A percentile compares a stretch with the other conserved stretches of the same genome.
Evolutionary conservation across 257 asterid genomes (phyloP).

Genomic region (Przewalskia tangutica): DNA sequence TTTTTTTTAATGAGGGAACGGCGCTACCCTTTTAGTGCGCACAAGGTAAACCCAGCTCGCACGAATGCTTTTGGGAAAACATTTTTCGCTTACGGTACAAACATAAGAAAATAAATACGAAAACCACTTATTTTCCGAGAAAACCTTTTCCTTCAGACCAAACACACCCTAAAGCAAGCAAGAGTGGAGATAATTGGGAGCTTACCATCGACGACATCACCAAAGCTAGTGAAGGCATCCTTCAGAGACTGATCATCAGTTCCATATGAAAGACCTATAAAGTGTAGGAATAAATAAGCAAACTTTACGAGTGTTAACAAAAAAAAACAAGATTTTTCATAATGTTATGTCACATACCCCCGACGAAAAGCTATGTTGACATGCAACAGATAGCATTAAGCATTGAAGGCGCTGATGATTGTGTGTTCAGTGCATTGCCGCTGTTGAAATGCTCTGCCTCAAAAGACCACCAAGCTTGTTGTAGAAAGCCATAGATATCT

Average conservation of each 20-base stretch:
- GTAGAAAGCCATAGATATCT: conserved; percentile 57
- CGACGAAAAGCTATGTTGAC: conserved; percentile 63
- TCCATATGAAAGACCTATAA: conserved; percentile 61
- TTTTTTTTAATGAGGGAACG: too few relatives aligned
- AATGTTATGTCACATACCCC: conserved; percentile 30
- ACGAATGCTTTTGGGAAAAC: too few relatives aligned
- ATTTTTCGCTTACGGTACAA: too few relatives aligned
- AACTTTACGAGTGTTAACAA: neutral
- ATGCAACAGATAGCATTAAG: conserved; percentile 57
- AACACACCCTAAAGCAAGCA: neutral
- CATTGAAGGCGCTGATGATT: conserved; percentile 34
- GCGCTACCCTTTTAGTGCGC: too few relatives aligned
- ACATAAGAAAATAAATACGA: too few relatives aligned
- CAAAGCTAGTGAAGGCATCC: conserved; percentile 68
- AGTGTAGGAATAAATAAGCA: neutral
- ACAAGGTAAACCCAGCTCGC: too few relatives aligned
- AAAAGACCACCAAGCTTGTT: conserved; percentile 48
- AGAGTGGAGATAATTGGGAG: neutral
- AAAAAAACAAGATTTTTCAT: neutral
- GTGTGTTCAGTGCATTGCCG: conserved; percentile 18
- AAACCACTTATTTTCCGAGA: too few relatives aligned
- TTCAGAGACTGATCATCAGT: conserved; percentile 48
- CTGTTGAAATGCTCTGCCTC: conserved; percentile 35
- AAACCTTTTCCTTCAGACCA: too few relatives aligned
- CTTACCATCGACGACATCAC: conserved; percentile 43